These are phyloP conservation scores for Gossypium davidsonii DNA, from an alignment of 441 rosid species.

Conservation along the genomic window DNA sequence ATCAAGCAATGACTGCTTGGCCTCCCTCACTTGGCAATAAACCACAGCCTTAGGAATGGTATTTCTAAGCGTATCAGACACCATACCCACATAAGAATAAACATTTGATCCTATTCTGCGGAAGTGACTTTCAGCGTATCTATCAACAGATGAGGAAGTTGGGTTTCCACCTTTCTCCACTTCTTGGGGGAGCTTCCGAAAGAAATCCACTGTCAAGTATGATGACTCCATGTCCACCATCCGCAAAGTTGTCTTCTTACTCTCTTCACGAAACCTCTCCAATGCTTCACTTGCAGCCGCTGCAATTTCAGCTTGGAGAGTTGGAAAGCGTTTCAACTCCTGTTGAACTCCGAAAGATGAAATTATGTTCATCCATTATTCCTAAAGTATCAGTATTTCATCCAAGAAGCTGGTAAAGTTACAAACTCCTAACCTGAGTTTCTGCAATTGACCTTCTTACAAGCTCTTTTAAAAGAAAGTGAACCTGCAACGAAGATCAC, in stretches of 20 bases:
- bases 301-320: slow-evolving; percentile 71
- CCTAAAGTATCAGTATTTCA: neutral
- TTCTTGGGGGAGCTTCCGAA: slow-evolving; percentile 73
- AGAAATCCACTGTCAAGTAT: slow-evolving; percentile 79
- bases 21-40: slow-evolving; percentile 77
- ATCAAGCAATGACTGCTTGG: slow-evolving; percentile 60
- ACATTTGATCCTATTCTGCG: slow-evolving; percentile 72
- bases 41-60: slow-evolving; percentile 81
- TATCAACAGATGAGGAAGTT: slow-evolving; percentile 33
- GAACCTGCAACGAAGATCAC: slow-evolving; percentile 43
- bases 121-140: slow-evolving; percentile 62
- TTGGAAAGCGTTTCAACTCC: slow-evolving; percentile 84
- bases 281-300: slow-evolving; percentile 56
- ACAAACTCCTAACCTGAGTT: slow-evolving; percentile 48
- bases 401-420: neutral
- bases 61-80: slow-evolving; percentile 59
- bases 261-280: slow-evolving; percentile 75
- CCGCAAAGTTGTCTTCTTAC: slow-evolving; percentile 63
- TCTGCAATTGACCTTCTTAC: slow-evolving; percentile 71
- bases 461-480: slow-evolving; percentile 71
- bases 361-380: neutral
- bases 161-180: slow-evolving; percentile 47
- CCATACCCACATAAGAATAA: slow-evolving; percentile 66
- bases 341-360: slow-evolving; percentile 25
- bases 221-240: slow-evolving; percentile 92